phyloP scores from a whole-genome alignment of 192 early-diverging fungal genomes.

The Coemansia sp. region DNA sequence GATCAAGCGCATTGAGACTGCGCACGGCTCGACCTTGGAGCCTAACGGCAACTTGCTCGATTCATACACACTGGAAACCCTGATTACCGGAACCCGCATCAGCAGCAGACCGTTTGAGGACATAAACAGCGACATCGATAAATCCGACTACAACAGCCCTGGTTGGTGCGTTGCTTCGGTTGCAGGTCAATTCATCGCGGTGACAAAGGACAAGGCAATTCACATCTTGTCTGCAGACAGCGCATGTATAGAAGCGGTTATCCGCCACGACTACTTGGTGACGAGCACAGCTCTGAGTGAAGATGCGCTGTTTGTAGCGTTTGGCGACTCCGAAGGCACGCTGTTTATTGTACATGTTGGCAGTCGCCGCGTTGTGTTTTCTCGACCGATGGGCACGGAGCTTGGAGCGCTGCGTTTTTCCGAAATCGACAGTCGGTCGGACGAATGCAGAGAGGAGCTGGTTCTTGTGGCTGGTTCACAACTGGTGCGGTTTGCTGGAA shows the following conservation, averaged over 20 bases:
- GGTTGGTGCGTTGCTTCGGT: constrained; percentile 30
- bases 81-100: constrained; percentile 21
- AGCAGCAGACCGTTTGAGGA: neutral
- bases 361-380: constrained; percentile 37
- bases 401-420: constrained; percentile 29
- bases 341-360: constrained; percentile 48
- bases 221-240: constrained; percentile 28
- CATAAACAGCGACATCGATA: neutral
- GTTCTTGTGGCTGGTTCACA: constrained; percentile 21
- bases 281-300: constrained; percentile 26
- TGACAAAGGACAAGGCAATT: constrained; percentile 27
- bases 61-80: constrained; percentile 48
- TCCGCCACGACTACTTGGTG: constrained; percentile 27
- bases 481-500: constrained; percentile 36
- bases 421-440: neutral
- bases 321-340: constrained; percentile 37
- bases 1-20: constrained; percentile 7
- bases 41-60: constrained; percentile 8
- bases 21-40: too few relatives aligned
- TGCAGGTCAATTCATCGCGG: constrained; percentile 31
- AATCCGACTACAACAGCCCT: neutral
- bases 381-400: constrained; percentile 3
- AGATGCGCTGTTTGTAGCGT: constrained; percentile 49
- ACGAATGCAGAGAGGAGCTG: constrained; percentile 26
- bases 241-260: constrained; percentile 28